Percentiles rank a stretch among this genome's conserved stretches.
Evolutionary conservation across 2,329 filamentous ascomycete genomes (phyloP).

Genomic region (Alternaria viburni): DNA sequence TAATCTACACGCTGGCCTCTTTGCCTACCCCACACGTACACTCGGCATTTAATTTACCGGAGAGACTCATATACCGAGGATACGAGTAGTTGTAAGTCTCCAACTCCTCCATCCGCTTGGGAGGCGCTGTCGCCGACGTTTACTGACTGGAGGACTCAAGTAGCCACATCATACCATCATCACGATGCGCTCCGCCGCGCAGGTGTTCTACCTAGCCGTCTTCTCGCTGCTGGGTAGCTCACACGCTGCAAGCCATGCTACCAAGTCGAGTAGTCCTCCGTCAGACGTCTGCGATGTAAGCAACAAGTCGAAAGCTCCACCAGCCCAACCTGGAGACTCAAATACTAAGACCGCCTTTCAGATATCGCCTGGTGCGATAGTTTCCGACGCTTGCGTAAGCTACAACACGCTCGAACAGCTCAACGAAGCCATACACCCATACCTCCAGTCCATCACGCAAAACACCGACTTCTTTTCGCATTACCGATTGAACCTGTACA

Average conservation of each 20-base stretch:
- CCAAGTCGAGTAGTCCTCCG: slow-evolving; percentile 46
- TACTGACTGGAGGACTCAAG: slow-evolving; percentile 40
- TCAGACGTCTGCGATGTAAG: slow-evolving; percentile 64
- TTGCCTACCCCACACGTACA: slow-evolving; percentile 36
- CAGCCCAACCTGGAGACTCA: slow-evolving; percentile 29
- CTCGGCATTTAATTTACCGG: slow-evolving; percentile 25
- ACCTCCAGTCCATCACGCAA: slow-evolving; percentile 79
- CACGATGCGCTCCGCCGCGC: slow-evolving; percentile 60
- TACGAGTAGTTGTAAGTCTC: slow-evolving; percentile 24
- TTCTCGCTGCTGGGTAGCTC: slow-evolving; percentile 63
- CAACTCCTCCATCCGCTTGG: slow-evolving; percentile 15
- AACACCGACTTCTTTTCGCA: slow-evolving; percentile 98
- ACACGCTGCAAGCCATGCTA: slow-evolving; percentile 49
- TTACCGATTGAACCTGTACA: slow-evolving; percentile 92
- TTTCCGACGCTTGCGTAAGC: slow-evolving; percentile 92
- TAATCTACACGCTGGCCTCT: slow-evolving; percentile 47
- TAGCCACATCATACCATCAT: slow-evolving; percentile 15
- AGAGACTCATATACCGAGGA: slow-evolving; percentile 29
- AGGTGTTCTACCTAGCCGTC: slow-evolving; percentile 66
- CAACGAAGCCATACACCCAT: slow-evolving; percentile 77
- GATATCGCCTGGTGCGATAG: slow-evolving; percentile 87
- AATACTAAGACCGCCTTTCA: slow-evolving; percentile 55
- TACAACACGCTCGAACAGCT: slow-evolving; percentile 88
- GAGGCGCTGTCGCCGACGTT: slow-evolving; percentile 38
- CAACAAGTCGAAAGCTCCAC: slow-evolving; percentile 33